Evolutionary conservation across 768 basidiomycete species (phyloP), one percentile per base, ranked within the genome.

Genomic region (Dentipellis sp.): DNA sequence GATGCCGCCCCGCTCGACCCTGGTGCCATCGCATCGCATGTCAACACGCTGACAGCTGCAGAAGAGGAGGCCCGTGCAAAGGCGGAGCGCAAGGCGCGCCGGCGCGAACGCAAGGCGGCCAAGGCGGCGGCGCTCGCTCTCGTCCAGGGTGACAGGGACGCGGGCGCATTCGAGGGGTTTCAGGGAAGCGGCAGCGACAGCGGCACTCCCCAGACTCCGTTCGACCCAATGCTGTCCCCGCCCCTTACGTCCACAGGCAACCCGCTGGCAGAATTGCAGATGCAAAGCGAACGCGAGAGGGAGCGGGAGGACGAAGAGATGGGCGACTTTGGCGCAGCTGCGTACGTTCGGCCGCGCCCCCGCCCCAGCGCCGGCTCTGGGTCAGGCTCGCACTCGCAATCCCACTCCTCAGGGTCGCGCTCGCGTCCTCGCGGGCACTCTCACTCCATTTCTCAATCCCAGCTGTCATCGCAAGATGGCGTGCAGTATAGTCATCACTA

Each of bases 1-100:
- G 87, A 88, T 58, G 86, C 87, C 3, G 79, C 85, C 5, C 80
- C 80, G 1, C 71, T 89, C 12, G 83, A 84, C 52, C 67, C 78
- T 7, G 73, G 78, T 10, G 71, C 75, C 16, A 86, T 89, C 54
- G 71, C 74, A 0, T 72, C 75, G 0, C 73, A 68, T 58, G 53
- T 52, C 21, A 70, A 65, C 3, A 69, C 63, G 34, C 68, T 69
- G 50, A 59, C 70, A 71, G 22, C 60, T 69, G 4, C 75, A 71
- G 54, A 73, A 71, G 23, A 68, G 53, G 64, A 63, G 39, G 57
- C 57, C 14, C 58, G 51, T 9, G 67, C 65, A 59, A 80, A 77
- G 58, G 78, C 78, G 21, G 78, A 81, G 62, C 67, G 80, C 55
- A 68, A 77, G 17, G 72, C 71, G 52, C 72, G 69, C 37, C 66